Evolutionary conservation across 2,329 filamentous ascomycete species (phyloP).

Genomic region (Penicillium sclerotiorum): DNA sequence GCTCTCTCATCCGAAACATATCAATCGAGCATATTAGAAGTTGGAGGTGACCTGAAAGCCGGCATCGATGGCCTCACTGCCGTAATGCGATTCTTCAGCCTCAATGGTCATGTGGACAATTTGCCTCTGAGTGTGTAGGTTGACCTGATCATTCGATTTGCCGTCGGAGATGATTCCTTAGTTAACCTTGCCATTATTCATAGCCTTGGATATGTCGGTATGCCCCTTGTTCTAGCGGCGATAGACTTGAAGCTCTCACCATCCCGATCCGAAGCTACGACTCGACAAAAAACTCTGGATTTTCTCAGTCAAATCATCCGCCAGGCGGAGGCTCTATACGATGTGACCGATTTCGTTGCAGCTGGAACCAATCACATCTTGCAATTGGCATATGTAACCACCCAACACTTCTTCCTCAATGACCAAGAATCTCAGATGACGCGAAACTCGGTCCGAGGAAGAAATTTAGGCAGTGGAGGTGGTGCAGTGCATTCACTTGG

Average conservation of each 20-base stretch:
- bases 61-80: constrained; percentile 50
- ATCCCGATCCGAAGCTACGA: constrained; percentile 14
- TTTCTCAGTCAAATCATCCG: constrained; percentile 27
- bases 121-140: constrained; percentile 54
- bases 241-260: constrained; percentile 33
- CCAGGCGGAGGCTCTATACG: constrained; percentile 27
- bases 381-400: constrained; percentile 28
- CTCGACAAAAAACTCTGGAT: constrained; percentile 21
- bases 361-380: constrained; percentile 29
- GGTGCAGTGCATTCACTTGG: neutral
- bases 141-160: neutral
- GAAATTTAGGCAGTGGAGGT: neutral
- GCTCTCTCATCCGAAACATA: constrained; percentile 43
- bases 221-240: constrained; percentile 31
- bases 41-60: constrained; percentile 46
- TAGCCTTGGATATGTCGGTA: constrained; percentile 29
- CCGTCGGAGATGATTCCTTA: neutral
- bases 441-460: neutral
- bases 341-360: constrained; percentile 31
- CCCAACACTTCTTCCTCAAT: constrained; percentile 26
- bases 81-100: constrained; percentile 52
- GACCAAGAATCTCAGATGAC: neutral
- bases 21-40: constrained; percentile 36
- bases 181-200: constrained; percentile 4
- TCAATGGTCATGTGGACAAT: constrained; percentile 49